Evolutionary conservation across 2,329 filamentous ascomycete genomes (phyloP).

Genomic region (Cryoendolithus antarcticus): DNA sequence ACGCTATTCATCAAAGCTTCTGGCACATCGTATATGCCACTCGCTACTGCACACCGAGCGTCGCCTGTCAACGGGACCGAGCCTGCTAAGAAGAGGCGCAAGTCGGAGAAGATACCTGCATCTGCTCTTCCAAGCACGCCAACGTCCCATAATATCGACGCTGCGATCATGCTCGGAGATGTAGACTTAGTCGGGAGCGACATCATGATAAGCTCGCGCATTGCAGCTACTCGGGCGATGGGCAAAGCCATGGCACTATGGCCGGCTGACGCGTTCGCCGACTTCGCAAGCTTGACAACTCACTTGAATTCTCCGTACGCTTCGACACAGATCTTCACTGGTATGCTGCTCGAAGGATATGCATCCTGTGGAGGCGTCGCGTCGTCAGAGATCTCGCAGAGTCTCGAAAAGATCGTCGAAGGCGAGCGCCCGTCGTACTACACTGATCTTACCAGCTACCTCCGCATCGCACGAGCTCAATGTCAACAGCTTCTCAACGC

Average conservation of each 20-base stretch:
- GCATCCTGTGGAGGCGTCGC: slow-evolving; percentile 37
- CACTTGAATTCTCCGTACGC: slow-evolving; percentile 62
- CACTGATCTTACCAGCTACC: slow-evolving; percentile 76
- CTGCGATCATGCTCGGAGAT: slow-evolving; percentile 94
- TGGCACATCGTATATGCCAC: slow-evolving; percentile 62
- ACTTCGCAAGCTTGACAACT: slow-evolving; percentile 48
- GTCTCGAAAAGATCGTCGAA: slow-evolving; percentile 66
- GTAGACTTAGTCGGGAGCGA: slow-evolving; percentile 89
- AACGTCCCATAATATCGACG: slow-evolving; percentile 84
- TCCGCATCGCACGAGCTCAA: slow-evolving; percentile 80
- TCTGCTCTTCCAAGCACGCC: slow-evolving; percentile 26
- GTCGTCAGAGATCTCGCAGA: slow-evolving; percentile 18
- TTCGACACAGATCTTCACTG: slow-evolving; percentile 73
- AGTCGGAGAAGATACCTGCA: slow-evolving; percentile 65
- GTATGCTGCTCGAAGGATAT: slow-evolving; percentile 80
- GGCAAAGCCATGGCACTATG: slow-evolving; percentile 71
- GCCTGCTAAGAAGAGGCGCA: slow-evolving; percentile 63
- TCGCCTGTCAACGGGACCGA: slow-evolving; percentile 43
- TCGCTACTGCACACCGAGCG: slow-evolving; percentile 27
- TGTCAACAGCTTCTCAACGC: slow-evolving; percentile 82
- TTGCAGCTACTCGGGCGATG: slow-evolving; percentile 76
- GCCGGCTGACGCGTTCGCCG: slow-evolving; percentile 46
- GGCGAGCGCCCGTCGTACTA: slow-evolving; percentile 71
- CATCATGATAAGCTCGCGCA: slow-evolving; percentile 73
- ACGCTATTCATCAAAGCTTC: slow-evolving; percentile 87